Evolutionary conservation across 305 asterid species (phyloP).

Genomic region (Solanum chacoense): DNA sequence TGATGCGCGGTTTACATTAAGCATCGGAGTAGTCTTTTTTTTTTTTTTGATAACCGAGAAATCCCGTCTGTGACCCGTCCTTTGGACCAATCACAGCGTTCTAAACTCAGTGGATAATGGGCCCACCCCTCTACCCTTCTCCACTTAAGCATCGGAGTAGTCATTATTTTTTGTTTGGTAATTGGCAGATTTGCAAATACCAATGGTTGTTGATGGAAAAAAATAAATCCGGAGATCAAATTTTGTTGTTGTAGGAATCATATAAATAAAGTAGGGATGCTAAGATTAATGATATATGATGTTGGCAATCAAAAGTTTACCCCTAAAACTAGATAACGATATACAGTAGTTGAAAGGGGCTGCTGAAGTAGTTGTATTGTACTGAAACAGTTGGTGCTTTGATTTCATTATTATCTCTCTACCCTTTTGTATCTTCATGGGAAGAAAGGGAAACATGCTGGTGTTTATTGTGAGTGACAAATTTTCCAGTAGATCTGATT

Average conservation of each 20-base stretch:
- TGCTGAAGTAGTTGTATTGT: neutral
- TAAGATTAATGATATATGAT: neutral
- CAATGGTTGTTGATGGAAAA: neutral
- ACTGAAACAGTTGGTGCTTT: neutral
- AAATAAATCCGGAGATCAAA: neutral
- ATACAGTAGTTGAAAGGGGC: neutral
- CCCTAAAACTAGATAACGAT: neutral
- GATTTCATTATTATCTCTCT: neutral
- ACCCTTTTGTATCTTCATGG: neutral
- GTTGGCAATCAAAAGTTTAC: neutral
- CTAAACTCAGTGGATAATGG: no score
- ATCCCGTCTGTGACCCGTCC: no score
- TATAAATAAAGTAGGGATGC: neutral
- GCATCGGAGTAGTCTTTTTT: no score
- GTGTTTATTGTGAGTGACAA: neutral
- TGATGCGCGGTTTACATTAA: neutral
- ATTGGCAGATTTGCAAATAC: neutral
- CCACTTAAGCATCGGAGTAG: no score
- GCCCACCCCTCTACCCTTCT: no score
- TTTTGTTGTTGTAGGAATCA: neutral
- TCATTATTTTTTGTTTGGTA: neutral
- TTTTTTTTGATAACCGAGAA: no score
- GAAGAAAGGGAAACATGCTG: neutral
- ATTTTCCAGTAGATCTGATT: neutral
- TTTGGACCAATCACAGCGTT: no score